Conservation (phyloP, 371 early-diverging fungal genomes). For the Lichtheimia hyalospora region DNA sequence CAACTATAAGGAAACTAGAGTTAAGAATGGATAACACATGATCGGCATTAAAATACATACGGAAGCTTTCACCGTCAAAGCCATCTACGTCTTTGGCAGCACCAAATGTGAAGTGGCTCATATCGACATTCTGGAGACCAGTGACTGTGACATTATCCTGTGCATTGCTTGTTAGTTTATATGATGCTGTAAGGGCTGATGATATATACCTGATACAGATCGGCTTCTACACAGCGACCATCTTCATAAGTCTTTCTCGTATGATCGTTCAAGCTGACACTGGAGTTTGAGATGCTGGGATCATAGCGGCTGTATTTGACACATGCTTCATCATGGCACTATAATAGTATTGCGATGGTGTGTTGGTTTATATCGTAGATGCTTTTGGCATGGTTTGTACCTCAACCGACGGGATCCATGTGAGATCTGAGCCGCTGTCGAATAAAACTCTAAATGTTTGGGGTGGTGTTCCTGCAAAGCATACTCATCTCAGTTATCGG, state of each 20-base stretch:
- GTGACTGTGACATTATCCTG: not conserved
- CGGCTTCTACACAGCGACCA: not conserved
- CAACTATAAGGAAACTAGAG: not conserved
- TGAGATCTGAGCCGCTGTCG: slow-evolving; percentile 4
- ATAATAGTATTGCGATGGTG: not conserved
- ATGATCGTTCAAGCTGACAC: not conserved
- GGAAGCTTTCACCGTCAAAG: not conserved
- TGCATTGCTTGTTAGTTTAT: not conserved
- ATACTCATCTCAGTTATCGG: too few species aligned
- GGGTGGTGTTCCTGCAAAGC: not conserved
- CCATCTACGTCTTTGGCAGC: not conserved
- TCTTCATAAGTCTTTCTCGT: not conserved
- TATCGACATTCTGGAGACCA: not conserved
- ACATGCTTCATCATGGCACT: not conserved
- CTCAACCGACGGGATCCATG: not conserved
- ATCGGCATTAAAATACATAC: not conserved
- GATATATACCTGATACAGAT: not conserved
- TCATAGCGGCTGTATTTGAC: not conserved
- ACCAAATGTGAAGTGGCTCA: not conserved
- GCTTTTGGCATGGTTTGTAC: not conserved
- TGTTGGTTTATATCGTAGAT: not conserved
- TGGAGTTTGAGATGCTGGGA: not conserved
- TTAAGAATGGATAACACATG: not conserved
- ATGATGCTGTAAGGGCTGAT: too few species aligned
- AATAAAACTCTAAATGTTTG: slow-evolving; percentile 3